Conservation (phyloP, 768 basidiomycete genomes). For the Panus rudis region DNA sequence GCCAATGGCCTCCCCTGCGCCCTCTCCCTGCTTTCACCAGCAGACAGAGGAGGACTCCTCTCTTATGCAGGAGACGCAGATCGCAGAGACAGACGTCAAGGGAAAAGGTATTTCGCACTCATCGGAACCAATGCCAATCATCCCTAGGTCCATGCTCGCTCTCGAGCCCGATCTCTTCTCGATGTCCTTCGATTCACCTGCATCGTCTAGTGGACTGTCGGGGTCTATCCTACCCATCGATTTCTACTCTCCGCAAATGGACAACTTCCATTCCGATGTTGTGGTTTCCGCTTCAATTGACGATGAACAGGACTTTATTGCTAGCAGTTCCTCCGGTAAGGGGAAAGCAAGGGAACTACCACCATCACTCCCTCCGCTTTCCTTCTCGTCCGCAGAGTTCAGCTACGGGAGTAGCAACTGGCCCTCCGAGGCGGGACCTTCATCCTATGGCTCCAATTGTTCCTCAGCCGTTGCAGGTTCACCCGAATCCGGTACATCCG, state of each 20-base stretch:
- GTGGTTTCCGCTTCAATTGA: not conserved
- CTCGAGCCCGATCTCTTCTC: conserved; percentile 32
- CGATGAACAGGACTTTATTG: conserved; percentile 5
- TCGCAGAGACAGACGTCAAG: no score
- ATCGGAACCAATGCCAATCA: conserved; percentile 47
- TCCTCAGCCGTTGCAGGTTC: conserved; percentile 13
- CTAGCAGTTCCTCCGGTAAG: conserved; percentile 29
- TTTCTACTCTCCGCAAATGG: conserved; percentile 2
- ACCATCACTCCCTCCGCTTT: conserved; percentile 59
- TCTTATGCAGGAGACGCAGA: no score
- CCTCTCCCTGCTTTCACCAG: conserved; percentile 5
- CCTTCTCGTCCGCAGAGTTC: conserved; percentile 50
- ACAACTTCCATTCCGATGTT: conserved; percentile 4
- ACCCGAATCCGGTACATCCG: conserved; percentile 7
- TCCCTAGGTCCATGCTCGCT: conserved; percentile 28
- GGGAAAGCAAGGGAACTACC: conserved; percentile 48
- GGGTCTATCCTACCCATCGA: conserved; percentile 3
- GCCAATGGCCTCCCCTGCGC: conserved; percentile 4
- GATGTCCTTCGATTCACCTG: conserved; percentile 26
- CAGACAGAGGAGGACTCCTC: no score
- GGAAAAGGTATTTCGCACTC: conserved; percentile 43
- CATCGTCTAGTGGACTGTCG: conserved; percentile 19
- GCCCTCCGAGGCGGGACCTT: conserved; percentile 22
- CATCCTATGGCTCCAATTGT: conserved; percentile 19
- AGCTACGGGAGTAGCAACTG: conserved; percentile 25